Evolutionary conservation across 768 basidiomycete genomes (phyloP), one percentile per base, ranked within the genome.

Genomic region (Heimioporus sp.): DNA sequence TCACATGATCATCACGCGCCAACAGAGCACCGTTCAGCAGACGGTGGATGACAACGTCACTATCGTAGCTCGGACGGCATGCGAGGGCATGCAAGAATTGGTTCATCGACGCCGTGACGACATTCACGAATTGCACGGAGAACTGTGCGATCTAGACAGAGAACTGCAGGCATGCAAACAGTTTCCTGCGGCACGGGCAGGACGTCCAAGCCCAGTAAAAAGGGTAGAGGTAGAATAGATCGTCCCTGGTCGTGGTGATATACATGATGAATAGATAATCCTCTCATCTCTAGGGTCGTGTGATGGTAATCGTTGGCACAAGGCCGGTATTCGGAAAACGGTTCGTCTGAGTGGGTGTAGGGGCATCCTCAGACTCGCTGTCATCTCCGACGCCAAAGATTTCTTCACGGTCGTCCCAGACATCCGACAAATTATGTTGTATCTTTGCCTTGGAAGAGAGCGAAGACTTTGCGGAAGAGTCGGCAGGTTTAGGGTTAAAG

Each of bases 381-480:
- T 82, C 81, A 10, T 77, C 80, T 5, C 83, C 87, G 46, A 88
- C 74, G 39, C 76, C 82, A 65, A 91, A 89, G 32, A 87, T 55
- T 49, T 90, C 87, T 68, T 92, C 89, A 24, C 82, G 78, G 58
- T 87, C 86, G 55, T 90, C 85, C 88, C 88, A 91, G 40, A 86
- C 82, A 64, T 87, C 76, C 24, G 15, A 76, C 74, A 40, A 87
- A 70, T 17, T 77, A 77, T 46, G 63, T 64, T 73, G 12, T 41
- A 57, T 51, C 61, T 67, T 63, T 57, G 64, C 55, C 72, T 72
- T 53, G 65, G 59, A 48, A 17, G 61, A 45, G 9, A 54, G 31
- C 10, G 58, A 53, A 57, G 55, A 13, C 59, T 67, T 67, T 46
- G 52, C 43, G 0, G 59, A 48, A 28, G 55, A 48, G 28, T 43